Evolutionary conservation across 2,329 filamentous ascomycete species (phyloP).

Genomic region (Cladosporium velox): DNA sequence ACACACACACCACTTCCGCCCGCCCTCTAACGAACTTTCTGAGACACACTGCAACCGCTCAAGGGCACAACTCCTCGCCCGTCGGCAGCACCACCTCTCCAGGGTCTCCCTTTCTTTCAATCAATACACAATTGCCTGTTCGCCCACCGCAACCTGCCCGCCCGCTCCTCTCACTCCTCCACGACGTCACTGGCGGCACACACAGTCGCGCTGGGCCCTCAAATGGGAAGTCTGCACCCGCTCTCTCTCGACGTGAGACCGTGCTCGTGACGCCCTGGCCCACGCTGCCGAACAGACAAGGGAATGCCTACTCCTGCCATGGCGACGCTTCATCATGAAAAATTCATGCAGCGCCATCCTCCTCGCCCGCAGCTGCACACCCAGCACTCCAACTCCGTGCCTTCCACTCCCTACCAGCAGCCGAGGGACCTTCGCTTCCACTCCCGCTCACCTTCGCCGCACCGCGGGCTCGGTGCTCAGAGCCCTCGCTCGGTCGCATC

Average conservation of each 20-base stretch:
- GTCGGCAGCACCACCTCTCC: neutral
- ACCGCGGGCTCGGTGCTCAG: conserved; percentile 68
- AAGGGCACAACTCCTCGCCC: conserved; percentile 1
- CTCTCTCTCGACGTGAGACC: conserved; percentile 29
- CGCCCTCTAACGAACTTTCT: conserved; percentile 20
- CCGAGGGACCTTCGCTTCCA: conserved; percentile 78
- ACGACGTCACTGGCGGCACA: conserved; percentile 22
- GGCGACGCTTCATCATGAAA: conserved; percentile 26
- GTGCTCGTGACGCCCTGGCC: conserved; percentile 34
- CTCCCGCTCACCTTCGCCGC: conserved; percentile 80
- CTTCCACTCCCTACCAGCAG: conserved; percentile 89
- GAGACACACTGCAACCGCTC: conserved; percentile 16
- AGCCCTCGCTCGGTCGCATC: conserved; percentile 90
- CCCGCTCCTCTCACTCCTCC: conserved; percentile 3
- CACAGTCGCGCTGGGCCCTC: conserved; percentile 24
- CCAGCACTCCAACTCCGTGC: conserved; percentile 83
- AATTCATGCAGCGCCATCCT: conserved; percentile 27
- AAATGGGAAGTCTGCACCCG: conserved; percentile 31
- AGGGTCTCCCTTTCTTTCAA: neutral
- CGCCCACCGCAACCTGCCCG: neutral
- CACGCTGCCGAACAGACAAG: conserved; percentile 10
- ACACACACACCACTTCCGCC: conserved; percentile 3
- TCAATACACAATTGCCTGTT: conserved; percentile 3
- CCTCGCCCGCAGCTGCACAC: conserved; percentile 33
- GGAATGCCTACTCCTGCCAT: conserved; percentile 17